These are phyloP conservation scores for Postia placenta DNA, from an alignment of 768 basidiomycete species.

Conservation along the genomic window DNA sequence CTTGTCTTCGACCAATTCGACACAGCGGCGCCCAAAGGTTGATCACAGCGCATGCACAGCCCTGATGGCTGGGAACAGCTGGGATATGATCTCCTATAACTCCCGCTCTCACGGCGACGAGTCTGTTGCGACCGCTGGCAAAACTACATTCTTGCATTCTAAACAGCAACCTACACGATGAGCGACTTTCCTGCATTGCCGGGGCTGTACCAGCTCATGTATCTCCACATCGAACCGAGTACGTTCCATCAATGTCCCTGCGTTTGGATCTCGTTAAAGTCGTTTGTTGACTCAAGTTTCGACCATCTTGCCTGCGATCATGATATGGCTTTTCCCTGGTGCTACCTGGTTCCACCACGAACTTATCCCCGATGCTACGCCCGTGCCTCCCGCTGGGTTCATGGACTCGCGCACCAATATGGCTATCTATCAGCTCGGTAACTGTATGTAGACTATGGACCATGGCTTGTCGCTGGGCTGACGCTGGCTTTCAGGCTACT, in stretches of 20 bases:
- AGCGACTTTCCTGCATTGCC: slow-evolving; percentile 50
- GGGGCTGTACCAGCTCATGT: slow-evolving; percentile 56
- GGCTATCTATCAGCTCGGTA: slow-evolving; percentile 63
- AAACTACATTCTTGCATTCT: too few relatives aligned
- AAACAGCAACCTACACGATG: slow-evolving; percentile 8
- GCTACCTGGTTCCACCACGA: slow-evolving; percentile 62
- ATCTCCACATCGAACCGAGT: slow-evolving; percentile 66
- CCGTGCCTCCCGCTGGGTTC: slow-evolving; percentile 20
- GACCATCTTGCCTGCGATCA: slow-evolving; percentile 42
- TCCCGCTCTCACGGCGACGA: neutral
- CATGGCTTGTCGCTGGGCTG: neutral
- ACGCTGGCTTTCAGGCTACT: slow-evolving; percentile 39
- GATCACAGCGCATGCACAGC: neutral
- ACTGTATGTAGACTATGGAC: slow-evolving; percentile 39
- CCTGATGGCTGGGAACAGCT: neutral
- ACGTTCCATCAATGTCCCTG: neutral
- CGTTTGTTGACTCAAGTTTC: slow-evolving; percentile 36
- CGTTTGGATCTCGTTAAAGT: neutral
- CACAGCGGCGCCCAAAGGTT: too few relatives aligned
- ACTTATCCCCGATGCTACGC: slow-evolving; percentile 46
- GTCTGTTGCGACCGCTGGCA: neutral
- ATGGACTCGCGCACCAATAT: slow-evolving; percentile 50
- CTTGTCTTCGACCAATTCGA: too few relatives aligned
- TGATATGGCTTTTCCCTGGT: slow-evolving; percentile 54
- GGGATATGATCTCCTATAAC: neutral